A percentile compares a stretch with the other conserved stretches of the same genome.
Evolutionary conservation across 331 rosid genomes (phyloP).

Genomic region (Acacia concinna): DNA sequence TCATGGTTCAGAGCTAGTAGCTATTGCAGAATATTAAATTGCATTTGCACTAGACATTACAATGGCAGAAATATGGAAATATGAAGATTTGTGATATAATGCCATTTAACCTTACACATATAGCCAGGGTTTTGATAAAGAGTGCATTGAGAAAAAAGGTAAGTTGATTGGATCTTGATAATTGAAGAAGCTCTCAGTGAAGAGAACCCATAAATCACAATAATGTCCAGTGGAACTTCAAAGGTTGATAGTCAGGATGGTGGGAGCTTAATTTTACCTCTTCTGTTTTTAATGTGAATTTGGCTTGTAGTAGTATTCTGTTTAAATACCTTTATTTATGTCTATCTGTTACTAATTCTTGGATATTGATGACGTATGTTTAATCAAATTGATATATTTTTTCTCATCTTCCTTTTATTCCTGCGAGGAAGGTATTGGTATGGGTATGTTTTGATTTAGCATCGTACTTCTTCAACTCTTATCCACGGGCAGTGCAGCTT

Average conservation of each 20-base stretch:
- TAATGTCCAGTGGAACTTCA: background rate
- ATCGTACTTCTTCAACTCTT: background rate
- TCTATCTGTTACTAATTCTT: background rate
- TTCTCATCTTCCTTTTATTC: background rate
- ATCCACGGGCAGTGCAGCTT: background rate
- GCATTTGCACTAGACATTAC: background rate
- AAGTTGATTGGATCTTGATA: background rate
- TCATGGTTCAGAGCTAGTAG: constrained; percentile 1
- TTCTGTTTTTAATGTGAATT: background rate
- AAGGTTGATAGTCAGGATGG: background rate
- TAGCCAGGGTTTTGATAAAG: background rate
- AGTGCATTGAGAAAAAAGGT: background rate
- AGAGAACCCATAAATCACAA: background rate
- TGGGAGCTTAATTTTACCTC: background rate
- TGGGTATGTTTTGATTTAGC: constrained; percentile 2
- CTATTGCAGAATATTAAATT: background rate
- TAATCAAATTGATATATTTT: background rate
- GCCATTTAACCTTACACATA: background rate
- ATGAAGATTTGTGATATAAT: background rate
- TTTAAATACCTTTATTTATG: background rate
- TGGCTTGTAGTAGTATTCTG: background rate
- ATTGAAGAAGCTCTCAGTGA: background rate
- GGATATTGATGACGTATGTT: background rate
- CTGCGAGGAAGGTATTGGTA: constrained; percentile 9
- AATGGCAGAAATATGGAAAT: background rate